Evolutionary conservation across 257 asterid genomes (phyloP).

Genomic region (Capsicum chinense): DNA sequence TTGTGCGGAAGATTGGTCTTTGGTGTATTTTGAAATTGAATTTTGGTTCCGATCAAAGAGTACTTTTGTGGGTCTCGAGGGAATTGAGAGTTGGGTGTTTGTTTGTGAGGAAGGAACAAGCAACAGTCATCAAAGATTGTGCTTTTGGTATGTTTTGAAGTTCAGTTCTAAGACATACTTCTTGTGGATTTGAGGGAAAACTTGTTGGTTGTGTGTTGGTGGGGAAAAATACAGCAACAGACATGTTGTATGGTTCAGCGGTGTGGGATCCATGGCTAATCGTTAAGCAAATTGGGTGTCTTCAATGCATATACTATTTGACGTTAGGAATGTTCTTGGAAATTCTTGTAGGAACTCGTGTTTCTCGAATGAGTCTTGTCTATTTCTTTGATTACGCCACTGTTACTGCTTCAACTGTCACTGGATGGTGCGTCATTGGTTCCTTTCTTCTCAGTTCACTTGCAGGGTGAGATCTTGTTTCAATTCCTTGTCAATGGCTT

Average conservation of each 20-base stretch:
- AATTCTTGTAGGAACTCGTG: slow-evolving; percentile 79
- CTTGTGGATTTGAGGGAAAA: slow-evolving; percentile 8
- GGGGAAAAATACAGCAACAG: slow-evolving; percentile 29
- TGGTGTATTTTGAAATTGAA: background rate
- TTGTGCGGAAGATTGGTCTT: background rate
- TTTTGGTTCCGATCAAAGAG: background rate
- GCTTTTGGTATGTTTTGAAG: background rate
- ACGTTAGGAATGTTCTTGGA: slow-evolving; percentile 66
- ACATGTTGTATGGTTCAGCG: slow-evolving; percentile 94
- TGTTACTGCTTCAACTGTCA: slow-evolving; percentile 71
- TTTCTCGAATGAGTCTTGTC: slow-evolving; percentile 83
- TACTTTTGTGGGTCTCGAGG: background rate
- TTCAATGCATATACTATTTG: slow-evolving; percentile 83
- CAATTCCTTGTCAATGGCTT: background rate
- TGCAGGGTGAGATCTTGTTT: slow-evolving; percentile 65
- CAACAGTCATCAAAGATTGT: slow-evolving; percentile 1
- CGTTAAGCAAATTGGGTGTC: slow-evolving; percentile 87
- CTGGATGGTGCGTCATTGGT: slow-evolving; percentile 90
- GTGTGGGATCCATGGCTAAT: slow-evolving; percentile 99
- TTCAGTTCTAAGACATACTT: background rate
- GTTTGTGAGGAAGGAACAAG: background rate
- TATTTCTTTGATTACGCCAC: slow-evolving; percentile 93
- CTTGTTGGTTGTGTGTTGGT: slow-evolving; percentile 1
- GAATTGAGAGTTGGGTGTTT: background rate
- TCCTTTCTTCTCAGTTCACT: slow-evolving; percentile 74